Conservation (phyloP, 2,329 filamentous ascomycete species). For the Hypoxylon sp. region DNA sequence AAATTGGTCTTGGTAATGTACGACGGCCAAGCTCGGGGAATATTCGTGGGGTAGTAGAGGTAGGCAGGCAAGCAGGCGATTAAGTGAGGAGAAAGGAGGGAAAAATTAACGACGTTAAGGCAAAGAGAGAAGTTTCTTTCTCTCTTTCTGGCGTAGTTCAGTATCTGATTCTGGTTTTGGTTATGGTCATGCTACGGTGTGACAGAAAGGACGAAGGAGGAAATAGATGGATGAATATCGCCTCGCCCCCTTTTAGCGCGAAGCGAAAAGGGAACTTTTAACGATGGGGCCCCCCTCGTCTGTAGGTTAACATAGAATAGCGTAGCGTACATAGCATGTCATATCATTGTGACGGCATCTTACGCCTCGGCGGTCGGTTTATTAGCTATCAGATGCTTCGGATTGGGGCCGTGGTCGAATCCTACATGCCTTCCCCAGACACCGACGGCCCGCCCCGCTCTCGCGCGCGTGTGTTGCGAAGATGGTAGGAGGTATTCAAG, state of each 20-base stretch:
- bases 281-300: neutral
- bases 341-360: slow-evolving; percentile 27
- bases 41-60: slow-evolving; percentile 41
- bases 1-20: slow-evolving; percentile 8
- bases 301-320: slow-evolving; percentile 19
- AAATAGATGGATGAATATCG: neutral
- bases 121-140: slow-evolving; percentile 6
- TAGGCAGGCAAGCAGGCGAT: slow-evolving; percentile 4
- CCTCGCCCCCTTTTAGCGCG: slow-evolving; percentile 5
- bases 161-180: neutral
- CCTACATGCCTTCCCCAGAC: slow-evolving; percentile 34
- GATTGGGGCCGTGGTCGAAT: slow-evolving; percentile 29
- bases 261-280: slow-evolving; percentile 29
- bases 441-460: slow-evolving; percentile 36
- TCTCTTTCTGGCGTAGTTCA: neutral
- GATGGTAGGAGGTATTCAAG: slow-evolving; percentile 16
- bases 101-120: slow-evolving; percentile 8
- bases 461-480: slow-evolving; percentile 18
- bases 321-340: neutral
- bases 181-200: slow-evolving; percentile 19
- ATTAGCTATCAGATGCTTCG: slow-evolving; percentile 17
- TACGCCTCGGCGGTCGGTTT: slow-evolving; percentile 22
- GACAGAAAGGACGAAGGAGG: slow-evolving; percentile 5
- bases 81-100: slow-evolving; percentile 24
- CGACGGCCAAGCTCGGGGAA: slow-evolving; percentile 40